Evolutionary conservation across 495 filamentous ascomycete genomes (phyloP).

Genomic region (Xylaria intraflava): DNA sequence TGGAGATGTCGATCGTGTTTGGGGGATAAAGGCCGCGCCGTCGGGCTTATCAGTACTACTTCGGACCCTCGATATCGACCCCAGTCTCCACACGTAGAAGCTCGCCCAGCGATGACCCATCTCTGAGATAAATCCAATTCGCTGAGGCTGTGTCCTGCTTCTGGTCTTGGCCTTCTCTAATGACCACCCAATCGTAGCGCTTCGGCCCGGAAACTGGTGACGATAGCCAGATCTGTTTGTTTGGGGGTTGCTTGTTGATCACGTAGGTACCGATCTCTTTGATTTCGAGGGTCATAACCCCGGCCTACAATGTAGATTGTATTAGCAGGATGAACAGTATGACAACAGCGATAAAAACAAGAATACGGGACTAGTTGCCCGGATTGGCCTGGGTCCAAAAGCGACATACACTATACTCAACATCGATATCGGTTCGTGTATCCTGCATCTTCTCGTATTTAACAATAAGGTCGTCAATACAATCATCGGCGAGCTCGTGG

Average conservation of each 20-base stretch:
- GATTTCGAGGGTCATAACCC: constrained; percentile 69
- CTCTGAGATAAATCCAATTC: constrained; percentile 81
- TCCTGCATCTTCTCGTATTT: constrained; percentile 61
- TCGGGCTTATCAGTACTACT: neutral
- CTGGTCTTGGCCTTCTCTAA: constrained; percentile 61
- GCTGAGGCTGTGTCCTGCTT: constrained; percentile 64
- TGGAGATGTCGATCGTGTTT: neutral
- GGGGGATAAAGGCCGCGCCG: neutral
- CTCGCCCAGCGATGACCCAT: constrained; percentile 65
- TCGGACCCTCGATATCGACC: constrained; percentile 25
- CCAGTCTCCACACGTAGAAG: constrained; percentile 66
- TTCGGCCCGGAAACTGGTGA: constrained; percentile 90
- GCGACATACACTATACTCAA: constrained; percentile 50
- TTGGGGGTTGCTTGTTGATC: constrained; percentile 95
- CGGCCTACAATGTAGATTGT: constrained; percentile 49
- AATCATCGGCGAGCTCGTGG: constrained; percentile 43
- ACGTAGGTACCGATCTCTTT: constrained; percentile 70
- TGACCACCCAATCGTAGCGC: constrained; percentile 77
- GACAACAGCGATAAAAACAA: neutral
- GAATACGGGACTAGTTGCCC: neutral
- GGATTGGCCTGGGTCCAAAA: constrained; percentile 30
- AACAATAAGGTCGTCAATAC: constrained; percentile 54
- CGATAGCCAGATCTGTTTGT: constrained; percentile 95
- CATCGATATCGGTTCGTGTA: constrained; percentile 56
- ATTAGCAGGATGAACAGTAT: constrained; percentile 9